phyloP scores from a whole-genome alignment of 2,329 filamentous ascomycete genomes.

The Cladophialophora exuberans region DNA sequence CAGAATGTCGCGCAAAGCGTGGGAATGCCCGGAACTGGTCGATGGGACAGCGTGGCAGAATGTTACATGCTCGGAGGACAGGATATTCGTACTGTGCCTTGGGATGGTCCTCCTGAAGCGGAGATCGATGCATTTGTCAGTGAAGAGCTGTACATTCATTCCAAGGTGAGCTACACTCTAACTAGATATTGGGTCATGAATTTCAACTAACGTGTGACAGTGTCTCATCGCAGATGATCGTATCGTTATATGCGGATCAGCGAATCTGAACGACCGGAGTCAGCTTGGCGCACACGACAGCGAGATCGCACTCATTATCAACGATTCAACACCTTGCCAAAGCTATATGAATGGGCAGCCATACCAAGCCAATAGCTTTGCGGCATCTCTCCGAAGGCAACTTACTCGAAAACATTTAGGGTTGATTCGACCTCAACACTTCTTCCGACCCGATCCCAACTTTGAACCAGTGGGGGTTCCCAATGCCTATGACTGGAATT shows the following conservation, averaged over 20 bases:
- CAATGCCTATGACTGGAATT: slow-evolving; percentile 59
- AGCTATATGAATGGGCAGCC: slow-evolving; percentile 78
- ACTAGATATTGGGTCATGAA: not conserved
- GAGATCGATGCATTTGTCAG: slow-evolving; percentile 66
- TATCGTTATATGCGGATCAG: slow-evolving; percentile 80
- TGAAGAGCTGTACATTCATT: slow-evolving; percentile 66
- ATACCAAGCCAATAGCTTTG: slow-evolving; percentile 79
- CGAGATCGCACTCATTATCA: slow-evolving; percentile 86
- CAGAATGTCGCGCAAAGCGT: slow-evolving; percentile 67
- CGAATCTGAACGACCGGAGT: slow-evolving; percentile 89
- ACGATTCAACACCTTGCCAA: slow-evolving; percentile 72
- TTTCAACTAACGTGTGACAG: slow-evolving; percentile 37
- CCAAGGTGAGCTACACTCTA: slow-evolving; percentile 48
- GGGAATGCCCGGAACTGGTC: slow-evolving; percentile 52
- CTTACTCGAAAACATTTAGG: slow-evolving; percentile 92
- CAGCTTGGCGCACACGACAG: slow-evolving; percentile 89
- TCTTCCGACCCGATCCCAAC: slow-evolving; percentile 62
- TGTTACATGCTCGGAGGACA: slow-evolving; percentile 83
- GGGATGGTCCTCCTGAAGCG: slow-evolving; percentile 57
- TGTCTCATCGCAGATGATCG: slow-evolving; percentile 82
- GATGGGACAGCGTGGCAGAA: slow-evolving; percentile 75
- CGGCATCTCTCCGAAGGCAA: slow-evolving; percentile 76
- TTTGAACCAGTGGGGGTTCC: slow-evolving; percentile 60
- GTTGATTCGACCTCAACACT: slow-evolving; percentile 72
- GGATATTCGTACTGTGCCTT: slow-evolving; percentile 67